These are phyloP conservation scores for Emmonsia crescens DNA, from an alignment of 2,329 filamentous ascomycete species.

Conservation along the genomic window DNA sequence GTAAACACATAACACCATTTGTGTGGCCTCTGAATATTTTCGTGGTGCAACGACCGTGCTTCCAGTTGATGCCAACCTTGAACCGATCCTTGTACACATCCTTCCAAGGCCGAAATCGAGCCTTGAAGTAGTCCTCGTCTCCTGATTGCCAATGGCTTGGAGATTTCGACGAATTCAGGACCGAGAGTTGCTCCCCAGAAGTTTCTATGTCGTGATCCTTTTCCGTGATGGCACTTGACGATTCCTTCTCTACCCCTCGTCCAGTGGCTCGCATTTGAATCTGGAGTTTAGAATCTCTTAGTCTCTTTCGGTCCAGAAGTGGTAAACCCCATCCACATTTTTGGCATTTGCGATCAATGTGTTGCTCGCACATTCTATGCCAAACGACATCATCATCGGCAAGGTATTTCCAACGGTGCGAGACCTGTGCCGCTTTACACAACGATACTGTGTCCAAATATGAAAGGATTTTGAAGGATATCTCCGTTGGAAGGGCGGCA, in stretches of 20 bases:
- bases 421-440: conserved; percentile 93
- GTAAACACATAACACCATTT: conserved; percentile 72
- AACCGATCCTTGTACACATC: conserved; percentile 92
- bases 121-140: conserved; percentile 40
- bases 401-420: conserved; percentile 70
- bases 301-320: conserved; percentile 72
- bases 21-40: conserved; percentile 77
- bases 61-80: conserved; percentile 96
- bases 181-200: neutral
- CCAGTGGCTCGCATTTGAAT: conserved; percentile 51
- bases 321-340: conserved; percentile 95
- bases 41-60: conserved; percentile 78
- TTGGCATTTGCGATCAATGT: conserved; percentile 85
- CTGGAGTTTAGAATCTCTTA: conserved; percentile 78
- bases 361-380: conserved; percentile 97
- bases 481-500: conserved; percentile 73
- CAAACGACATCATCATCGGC: conserved; percentile 98
- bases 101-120: conserved; percentile 67
- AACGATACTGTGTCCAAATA: conserved; percentile 88
- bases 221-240: neutral
- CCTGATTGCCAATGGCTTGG: conserved; percentile 17
- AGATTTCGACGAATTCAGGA: neutral
- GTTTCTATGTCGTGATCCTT: neutral
- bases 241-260: neutral
- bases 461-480: conserved; percentile 86